phyloP scores from a whole-genome alignment of 2,329 filamentous ascomycete species.

The Lasiodiplodia gonubiensis region DNA sequence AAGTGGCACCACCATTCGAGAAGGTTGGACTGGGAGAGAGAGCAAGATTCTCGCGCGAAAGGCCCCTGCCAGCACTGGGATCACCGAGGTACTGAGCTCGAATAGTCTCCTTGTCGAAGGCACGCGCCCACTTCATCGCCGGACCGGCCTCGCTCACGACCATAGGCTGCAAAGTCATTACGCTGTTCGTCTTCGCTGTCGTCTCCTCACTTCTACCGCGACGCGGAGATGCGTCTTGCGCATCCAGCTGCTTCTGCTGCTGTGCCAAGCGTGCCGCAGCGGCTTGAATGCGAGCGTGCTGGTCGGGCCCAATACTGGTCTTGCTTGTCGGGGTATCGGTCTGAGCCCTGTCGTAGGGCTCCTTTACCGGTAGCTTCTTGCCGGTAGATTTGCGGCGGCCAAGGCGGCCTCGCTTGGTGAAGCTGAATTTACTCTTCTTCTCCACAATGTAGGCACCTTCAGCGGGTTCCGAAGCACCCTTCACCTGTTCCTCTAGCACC shows the following conservation, averaged over 20 bases:
- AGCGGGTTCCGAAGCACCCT: conserved; percentile 85
- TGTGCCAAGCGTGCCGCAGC: conserved; percentile 84
- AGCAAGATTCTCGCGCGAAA: conserved; percentile 52
- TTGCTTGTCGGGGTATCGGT: conserved; percentile 69
- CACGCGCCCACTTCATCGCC: conserved; percentile 96
- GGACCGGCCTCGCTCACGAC: conserved; percentile 87
- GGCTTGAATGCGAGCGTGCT: conserved; percentile 90
- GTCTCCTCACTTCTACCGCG: conserved; percentile 60
- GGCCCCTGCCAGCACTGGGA: conserved; percentile 71
- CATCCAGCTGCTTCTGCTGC: conserved; percentile 66
- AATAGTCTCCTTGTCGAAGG: conserved; percentile 89
- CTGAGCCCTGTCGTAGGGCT: conserved; percentile 58
- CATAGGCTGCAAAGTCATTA: conserved; percentile 83
- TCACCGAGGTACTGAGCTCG: conserved; percentile 85
- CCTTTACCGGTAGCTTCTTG: conserved; percentile 53
- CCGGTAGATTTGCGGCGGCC: conserved; percentile 60
- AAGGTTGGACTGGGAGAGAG: conserved; percentile 16
- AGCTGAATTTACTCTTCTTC: conserved; percentile 94
- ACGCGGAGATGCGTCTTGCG: conserved; percentile 56
- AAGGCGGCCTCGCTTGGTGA: conserved; percentile 71
- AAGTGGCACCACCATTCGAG: conserved; percentile 10
- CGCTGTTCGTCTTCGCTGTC: conserved; percentile 80
- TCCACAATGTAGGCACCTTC: conserved; percentile 90
- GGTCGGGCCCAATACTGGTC: conserved; percentile 84
- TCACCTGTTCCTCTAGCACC: conserved; percentile 94